These are phyloP conservation scores for Tetrapisispora nanseiensis DNA, from an alignment of 805 yeast genomes.

Conservation along the genomic window DNA sequence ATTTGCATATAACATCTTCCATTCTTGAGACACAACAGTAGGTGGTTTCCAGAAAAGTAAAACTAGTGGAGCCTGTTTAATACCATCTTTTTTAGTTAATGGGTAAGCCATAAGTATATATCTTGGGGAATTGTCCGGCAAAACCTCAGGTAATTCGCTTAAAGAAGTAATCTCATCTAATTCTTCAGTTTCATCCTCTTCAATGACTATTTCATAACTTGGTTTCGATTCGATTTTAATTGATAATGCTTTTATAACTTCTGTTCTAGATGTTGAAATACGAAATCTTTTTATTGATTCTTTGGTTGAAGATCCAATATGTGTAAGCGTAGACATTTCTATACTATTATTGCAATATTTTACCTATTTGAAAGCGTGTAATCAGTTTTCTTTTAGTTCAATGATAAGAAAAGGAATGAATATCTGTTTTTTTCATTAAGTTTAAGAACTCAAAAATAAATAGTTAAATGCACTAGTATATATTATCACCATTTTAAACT, in stretches of 20 bases:
- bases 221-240: constrained; percentile 27
- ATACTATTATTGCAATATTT: neutral
- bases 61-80: constrained; percentile 64
- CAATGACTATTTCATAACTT: constrained; percentile 26
- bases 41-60: constrained; percentile 83
- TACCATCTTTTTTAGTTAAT: constrained; percentile 55
- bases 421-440: too few relatives aligned
- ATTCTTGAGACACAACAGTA: constrained; percentile 64
- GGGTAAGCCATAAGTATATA: constrained; percentile 73
- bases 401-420: too few relatives aligned
- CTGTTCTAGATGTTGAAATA: constrained; percentile 57
- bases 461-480: too few relatives aligned
- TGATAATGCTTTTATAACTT: constrained; percentile 49
- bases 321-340: constrained; percentile 43
- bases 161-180: constrained; percentile 36
- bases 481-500: too few relatives aligned
- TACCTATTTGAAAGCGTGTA: neutral
- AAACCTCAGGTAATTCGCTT: constrained; percentile 58
- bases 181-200: constrained; percentile 41
- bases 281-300: constrained; percentile 60
- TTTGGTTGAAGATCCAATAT: constrained; percentile 52
- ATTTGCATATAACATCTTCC: constrained; percentile 84
- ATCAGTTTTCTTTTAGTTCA: too few relatives aligned
- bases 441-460: too few relatives aligned
- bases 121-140: constrained; percentile 78